Conservation (phyloP, 2,329 filamentous ascomycete species). For the Metarhizium brunneum region DNA sequence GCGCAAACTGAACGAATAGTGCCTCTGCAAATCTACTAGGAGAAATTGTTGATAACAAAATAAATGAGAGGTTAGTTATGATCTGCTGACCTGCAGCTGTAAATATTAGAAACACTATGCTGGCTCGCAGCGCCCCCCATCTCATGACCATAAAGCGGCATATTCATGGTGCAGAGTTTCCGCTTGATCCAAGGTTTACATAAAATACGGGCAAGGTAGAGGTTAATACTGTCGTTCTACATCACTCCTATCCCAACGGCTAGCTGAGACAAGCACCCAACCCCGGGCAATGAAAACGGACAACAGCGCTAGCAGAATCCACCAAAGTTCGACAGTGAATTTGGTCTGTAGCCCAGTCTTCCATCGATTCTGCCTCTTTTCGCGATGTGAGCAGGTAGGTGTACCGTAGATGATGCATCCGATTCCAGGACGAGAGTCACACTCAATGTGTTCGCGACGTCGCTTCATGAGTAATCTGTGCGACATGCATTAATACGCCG, state of each 20-base stretch:
- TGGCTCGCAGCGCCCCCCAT: too few species aligned
- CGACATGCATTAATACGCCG: not conserved
- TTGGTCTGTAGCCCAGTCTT: slow-evolving; percentile 35
- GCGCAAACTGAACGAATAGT: too few species aligned
- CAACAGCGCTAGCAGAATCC: slow-evolving; percentile 34
- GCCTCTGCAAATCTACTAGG: too few species aligned
- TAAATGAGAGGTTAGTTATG: too few species aligned
- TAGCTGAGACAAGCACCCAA: not conserved
- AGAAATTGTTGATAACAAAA: too few species aligned
- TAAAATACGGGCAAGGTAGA: too few species aligned
- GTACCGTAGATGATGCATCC: slow-evolving; percentile 48
- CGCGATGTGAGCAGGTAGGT: slow-evolving; percentile 33
- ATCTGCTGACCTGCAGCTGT: too few species aligned
- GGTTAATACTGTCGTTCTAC: not conserved
- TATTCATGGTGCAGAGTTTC: too few species aligned
- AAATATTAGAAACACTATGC: too few species aligned
- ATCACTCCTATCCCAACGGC: not conserved
- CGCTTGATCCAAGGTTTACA: too few species aligned
- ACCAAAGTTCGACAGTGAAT: slow-evolving; percentile 39
- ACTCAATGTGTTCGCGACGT: slow-evolving; percentile 51
- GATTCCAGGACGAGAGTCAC: slow-evolving; percentile 45
- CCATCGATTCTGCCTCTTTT: slow-evolving; percentile 33
- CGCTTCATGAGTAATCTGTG: slow-evolving; percentile 47
- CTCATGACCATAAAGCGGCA: too few species aligned
- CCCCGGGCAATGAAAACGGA: slow-evolving; percentile 21